These are phyloP conservation scores for Aureobasidium namibiae DNA, from an alignment of 2,329 filamentous ascomycete genomes.

Conservation along the genomic window DNA sequence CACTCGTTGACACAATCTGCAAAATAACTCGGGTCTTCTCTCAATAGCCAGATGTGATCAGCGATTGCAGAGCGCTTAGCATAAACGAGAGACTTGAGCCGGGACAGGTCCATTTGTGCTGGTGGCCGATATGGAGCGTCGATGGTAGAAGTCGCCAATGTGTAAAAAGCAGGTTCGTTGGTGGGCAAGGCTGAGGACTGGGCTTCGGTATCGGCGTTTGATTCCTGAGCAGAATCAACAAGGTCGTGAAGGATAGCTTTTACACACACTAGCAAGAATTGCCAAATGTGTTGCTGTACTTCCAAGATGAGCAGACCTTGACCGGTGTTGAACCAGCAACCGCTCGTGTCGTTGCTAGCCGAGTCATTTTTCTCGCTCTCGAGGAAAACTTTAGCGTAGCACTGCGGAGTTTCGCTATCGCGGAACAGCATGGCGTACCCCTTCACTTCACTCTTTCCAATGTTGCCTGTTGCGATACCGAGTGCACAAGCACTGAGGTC, in stretches of 20 bases:
- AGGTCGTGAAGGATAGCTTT: conserved; percentile 46
- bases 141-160: neutral
- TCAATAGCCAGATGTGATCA: conserved; percentile 48
- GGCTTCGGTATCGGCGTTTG: conserved; percentile 12
- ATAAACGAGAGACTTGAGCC: conserved; percentile 37
- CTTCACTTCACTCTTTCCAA: neutral
- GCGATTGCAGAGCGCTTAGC: conserved; percentile 37
- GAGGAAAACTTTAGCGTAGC: conserved; percentile 25
- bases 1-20: conserved; percentile 34
- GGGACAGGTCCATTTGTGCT: conserved; percentile 36
- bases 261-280: conserved; percentile 44
- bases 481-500: conserved; percentile 1
- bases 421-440: conserved; percentile 20
- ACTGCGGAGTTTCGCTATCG: conserved; percentile 21
- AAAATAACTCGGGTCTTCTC: conserved; percentile 54
- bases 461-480: neutral
- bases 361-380: conserved; percentile 20
- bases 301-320: conserved; percentile 38
- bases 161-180: neutral
- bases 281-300: conserved; percentile 40
- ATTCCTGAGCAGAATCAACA: conserved; percentile 12
- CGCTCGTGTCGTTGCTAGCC: neutral
- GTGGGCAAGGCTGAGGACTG: neutral
- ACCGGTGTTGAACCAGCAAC: conserved; percentile 9
- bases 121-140: conserved; percentile 49